phyloP scores from a whole-genome alignment of 2,329 filamentous ascomycete genomes.

The Ascochyta viciae-villosae region DNA sequence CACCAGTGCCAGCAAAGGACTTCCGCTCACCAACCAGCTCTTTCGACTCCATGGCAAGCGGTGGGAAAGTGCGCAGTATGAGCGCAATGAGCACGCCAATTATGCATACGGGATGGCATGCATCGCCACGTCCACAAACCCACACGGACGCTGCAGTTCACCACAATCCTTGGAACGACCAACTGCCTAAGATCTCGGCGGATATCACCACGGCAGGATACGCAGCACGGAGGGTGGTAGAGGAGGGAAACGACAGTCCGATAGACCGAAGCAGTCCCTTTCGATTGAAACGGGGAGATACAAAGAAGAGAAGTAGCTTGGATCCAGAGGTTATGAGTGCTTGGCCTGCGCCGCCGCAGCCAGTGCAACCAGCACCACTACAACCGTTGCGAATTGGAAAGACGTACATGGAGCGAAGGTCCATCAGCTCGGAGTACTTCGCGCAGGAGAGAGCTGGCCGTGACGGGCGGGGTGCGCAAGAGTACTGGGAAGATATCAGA shows the following conservation, averaged over 20 bases:
- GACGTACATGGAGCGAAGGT: constrained; percentile 12
- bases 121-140: background rate
- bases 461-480: background rate
- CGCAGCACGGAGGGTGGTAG: background rate
- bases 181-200: constrained; percentile 1
- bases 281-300: constrained; percentile 37
- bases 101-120: constrained; percentile 1
- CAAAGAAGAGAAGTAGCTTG: constrained; percentile 25
- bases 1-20: constrained; percentile 26
- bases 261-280: constrained; percentile 41
- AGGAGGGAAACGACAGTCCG: constrained; percentile 29
- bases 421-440: constrained; percentile 15
- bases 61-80: constrained; percentile 31
- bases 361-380: background rate
- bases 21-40: constrained; percentile 13
- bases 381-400: background rate
- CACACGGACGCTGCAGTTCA: background rate
- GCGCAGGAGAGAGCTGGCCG: constrained; percentile 4
- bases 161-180: constrained; percentile 10
- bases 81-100: constrained; percentile 26
- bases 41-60: constrained; percentile 16
- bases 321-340: constrained; percentile 24
- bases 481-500: constrained; percentile 10
- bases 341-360: constrained; percentile 29
- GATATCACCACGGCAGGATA: constrained; percentile 4